These are phyloP conservation scores for Fusarium phyllophilum DNA, from an alignment of 2,329 filamentous ascomycete species.

Conservation along the genomic window DNA sequence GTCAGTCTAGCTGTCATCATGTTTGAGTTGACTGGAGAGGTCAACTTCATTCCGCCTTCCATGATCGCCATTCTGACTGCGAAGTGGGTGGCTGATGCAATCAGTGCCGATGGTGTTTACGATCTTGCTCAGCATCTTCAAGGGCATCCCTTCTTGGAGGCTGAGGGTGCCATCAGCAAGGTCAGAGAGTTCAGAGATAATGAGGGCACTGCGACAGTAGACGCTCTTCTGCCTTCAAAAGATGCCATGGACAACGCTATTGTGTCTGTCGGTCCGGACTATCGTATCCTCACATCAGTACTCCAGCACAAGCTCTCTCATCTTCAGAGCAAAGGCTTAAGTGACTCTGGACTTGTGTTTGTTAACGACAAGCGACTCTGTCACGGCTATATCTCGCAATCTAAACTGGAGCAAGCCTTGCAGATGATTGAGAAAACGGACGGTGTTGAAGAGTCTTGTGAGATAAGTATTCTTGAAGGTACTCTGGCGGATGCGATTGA, in stretches of 20 bases:
- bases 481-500: background rate
- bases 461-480: background rate
- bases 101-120: conserved; percentile 27
- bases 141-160: conserved; percentile 26
- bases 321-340: background rate
- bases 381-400: conserved; percentile 1
- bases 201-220: conserved; percentile 11
- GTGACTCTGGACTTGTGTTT: conserved; percentile 11
- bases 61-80: conserved; percentile 23
- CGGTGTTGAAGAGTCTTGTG: background rate
- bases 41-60: conserved; percentile 31
- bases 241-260: background rate
- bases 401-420: background rate
- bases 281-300: background rate
- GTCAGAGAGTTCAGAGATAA: background rate
- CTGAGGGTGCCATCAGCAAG: conserved; percentile 1
- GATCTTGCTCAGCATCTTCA: conserved; percentile 30
- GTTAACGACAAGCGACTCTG: conserved; percentile 1
- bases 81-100: conserved; percentile 32
- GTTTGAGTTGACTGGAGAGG: conserved; percentile 27
- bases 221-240: background rate
- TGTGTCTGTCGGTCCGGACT: background rate
- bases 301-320: background rate
- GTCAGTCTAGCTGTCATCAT: conserved; percentile 33
- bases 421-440: background rate